A percentile compares a stretch with the other conserved stretches of the same genome.
Evolutionary conservation across 495 filamentous ascomycete species (phyloP).

Genomic region (Talaromyces liani): DNA sequence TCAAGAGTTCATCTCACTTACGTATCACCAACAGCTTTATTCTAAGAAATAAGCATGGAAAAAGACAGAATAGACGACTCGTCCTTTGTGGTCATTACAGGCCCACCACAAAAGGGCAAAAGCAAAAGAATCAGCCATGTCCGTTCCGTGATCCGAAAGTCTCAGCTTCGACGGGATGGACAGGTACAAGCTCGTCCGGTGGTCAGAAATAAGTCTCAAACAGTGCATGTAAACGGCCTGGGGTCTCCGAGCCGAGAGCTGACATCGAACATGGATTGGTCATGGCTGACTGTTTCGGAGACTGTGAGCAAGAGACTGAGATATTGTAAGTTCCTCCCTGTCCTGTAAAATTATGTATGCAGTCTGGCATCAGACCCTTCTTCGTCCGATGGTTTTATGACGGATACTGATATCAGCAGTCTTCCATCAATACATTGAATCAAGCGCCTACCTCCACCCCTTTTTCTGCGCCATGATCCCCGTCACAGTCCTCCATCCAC

Average conservation of each 20-base stretch:
- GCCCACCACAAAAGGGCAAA: constrained; percentile 12
- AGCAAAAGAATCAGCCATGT: constrained; percentile 14
- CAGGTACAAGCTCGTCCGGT: neutral
- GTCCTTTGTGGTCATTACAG: constrained; percentile 16
- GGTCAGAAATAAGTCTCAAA: constrained; percentile 3
- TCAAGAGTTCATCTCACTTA: neutral
- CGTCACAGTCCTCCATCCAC: constrained; percentile 9
- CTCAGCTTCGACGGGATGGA: neutral
- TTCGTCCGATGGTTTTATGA: neutral
- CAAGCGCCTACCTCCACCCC: constrained; percentile 14
- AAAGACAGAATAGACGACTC: neutral
- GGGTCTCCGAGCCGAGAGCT: neutral
- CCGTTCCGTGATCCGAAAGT: constrained; percentile 7
- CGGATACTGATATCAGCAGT: constrained; percentile 7
- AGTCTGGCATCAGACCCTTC: neutral
- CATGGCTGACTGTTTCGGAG: constrained; percentile 2
- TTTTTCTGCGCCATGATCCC: constrained; percentile 11
- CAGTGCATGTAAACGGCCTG: neutral
- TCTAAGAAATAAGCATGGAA: neutral
- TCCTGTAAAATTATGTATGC: neutral
- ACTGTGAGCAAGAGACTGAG: neutral
- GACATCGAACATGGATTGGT: neutral
- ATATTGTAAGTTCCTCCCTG: neutral
- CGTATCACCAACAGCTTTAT: neutral
- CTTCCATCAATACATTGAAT: constrained; percentile 13